These are phyloP conservation scores for Colletotrichum abscissum DNA, from an alignment of 2,329 filamentous ascomycete species.

Conservation along the genomic window DNA sequence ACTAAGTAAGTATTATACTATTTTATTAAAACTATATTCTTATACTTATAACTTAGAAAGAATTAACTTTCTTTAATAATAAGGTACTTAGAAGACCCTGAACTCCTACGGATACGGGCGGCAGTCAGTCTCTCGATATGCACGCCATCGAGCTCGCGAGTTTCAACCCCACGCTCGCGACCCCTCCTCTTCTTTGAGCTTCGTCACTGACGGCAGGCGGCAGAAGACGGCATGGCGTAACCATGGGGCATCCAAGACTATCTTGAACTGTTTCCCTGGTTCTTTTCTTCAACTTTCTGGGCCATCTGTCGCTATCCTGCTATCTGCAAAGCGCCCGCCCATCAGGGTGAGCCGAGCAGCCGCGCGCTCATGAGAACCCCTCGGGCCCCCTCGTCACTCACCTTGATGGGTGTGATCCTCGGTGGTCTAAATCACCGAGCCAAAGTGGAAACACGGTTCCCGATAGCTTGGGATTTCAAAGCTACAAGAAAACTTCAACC, in stretches of 20 bases:
- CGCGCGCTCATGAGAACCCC: not conserved
- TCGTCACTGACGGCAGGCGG: not conserved
- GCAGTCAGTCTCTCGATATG: constrained; percentile 14
- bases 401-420: not conserved
- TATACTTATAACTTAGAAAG: too few relatives aligned
- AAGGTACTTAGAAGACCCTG: too few relatives aligned
- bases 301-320: not conserved
- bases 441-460: not conserved
- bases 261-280: not conserved
- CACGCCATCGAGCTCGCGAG: not conserved
- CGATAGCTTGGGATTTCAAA: not conserved
- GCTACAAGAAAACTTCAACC: not conserved
- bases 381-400: not conserved
- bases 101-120: not conserved
- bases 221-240: not conserved
- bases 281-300: not conserved
- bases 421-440: not conserved
- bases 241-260: not conserved
- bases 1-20: too few relatives aligned
- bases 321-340: not conserved
- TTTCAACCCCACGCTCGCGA: constrained; percentile 8
- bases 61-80: too few relatives aligned
- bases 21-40: too few relatives aligned
- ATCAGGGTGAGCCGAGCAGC: not conserved
- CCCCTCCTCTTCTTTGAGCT: not conserved